These are phyloP conservation scores for Rhododendron henanense DNA, from an alignment of 148 eudicot species.

Conservation along the genomic window DNA sequence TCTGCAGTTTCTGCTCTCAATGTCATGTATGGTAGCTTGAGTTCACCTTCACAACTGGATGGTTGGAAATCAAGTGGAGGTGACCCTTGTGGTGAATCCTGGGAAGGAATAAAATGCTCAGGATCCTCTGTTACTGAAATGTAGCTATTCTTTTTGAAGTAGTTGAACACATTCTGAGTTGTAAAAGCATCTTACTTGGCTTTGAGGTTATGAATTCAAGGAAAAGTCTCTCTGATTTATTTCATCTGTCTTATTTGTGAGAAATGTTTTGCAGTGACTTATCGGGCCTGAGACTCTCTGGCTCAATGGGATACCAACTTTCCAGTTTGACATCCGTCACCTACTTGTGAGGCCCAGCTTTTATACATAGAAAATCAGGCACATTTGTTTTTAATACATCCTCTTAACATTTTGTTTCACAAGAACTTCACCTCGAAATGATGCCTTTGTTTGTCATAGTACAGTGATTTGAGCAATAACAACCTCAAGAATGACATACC, in stretches of 20 bases:
- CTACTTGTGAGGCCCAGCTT: conserved; percentile 47
- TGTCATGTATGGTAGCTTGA: conserved; percentile 50
- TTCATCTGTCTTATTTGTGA: background rate
- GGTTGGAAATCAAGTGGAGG: conserved; percentile 62
- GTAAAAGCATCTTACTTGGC: background rate
- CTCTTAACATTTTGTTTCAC: background rate
- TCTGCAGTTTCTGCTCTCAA: conserved; percentile 56
- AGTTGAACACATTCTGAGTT: background rate
- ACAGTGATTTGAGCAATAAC: conserved; percentile 66
- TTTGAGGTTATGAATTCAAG: background rate
- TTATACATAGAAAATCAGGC: background rate
- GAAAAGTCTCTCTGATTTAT: background rate
- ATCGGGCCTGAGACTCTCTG: conserved; percentile 41
- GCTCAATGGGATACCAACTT: conserved; percentile 56
- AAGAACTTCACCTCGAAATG: conserved; percentile 8
- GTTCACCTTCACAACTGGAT: conserved; percentile 38
- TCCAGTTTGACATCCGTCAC: conserved; percentile 49
- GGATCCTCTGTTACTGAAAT: conserved; percentile 57
- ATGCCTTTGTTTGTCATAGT: conserved; percentile 22
- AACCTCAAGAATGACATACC: conserved; percentile 55
- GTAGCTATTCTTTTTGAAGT: conserved; percentile 22
- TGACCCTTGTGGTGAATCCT: conserved; percentile 68
- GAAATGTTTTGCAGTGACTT: conserved; percentile 33
- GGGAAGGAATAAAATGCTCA: conserved; percentile 60
- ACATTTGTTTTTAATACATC: background rate